Conservation (phyloP, 2,329 filamentous ascomycete genomes). For the Diplodia scrobiculata region DNA sequence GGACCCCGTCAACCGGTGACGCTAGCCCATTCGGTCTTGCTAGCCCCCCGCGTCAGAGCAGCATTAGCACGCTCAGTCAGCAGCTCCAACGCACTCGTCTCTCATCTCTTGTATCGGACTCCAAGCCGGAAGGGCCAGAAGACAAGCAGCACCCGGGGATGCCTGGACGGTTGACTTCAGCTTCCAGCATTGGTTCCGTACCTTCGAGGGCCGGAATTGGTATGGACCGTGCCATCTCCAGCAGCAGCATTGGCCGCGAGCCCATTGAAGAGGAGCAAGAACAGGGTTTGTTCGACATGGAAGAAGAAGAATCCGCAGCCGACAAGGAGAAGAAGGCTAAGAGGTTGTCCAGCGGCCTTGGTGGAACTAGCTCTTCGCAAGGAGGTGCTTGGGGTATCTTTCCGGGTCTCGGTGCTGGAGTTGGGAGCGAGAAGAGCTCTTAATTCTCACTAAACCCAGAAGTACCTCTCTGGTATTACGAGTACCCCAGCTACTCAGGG, state of each 20-base stretch:
- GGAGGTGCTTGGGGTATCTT: conserved; percentile 19
- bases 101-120: conserved; percentile 36
- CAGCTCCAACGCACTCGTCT: conserved; percentile 54
- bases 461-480: background rate
- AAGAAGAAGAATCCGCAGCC: conserved; percentile 41
- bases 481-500: background rate
- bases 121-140: conserved; percentile 34
- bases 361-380: background rate
- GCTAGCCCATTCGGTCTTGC: conserved; percentile 54
- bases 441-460: background rate
- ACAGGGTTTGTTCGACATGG: conserved; percentile 49
- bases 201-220: conserved; percentile 33
- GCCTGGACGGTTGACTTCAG: conserved; percentile 39
- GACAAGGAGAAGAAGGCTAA: conserved; percentile 17
- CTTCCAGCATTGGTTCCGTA: conserved; percentile 39
- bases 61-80: conserved; percentile 64
- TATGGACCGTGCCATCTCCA: conserved; percentile 45
- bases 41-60: conserved; percentile 59
- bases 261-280: conserved; percentile 48
- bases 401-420: conserved; percentile 1
- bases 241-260: conserved; percentile 46
- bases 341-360: conserved; percentile 12
- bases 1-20: conserved; percentile 52
- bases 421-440: conserved; percentile 11
- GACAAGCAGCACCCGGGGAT: conserved; percentile 69